These are phyloP conservation scores for Neofusicoccum parvum DNA, from an alignment of 2,329 filamentous ascomycete species.

Conservation along the genomic window DNA sequence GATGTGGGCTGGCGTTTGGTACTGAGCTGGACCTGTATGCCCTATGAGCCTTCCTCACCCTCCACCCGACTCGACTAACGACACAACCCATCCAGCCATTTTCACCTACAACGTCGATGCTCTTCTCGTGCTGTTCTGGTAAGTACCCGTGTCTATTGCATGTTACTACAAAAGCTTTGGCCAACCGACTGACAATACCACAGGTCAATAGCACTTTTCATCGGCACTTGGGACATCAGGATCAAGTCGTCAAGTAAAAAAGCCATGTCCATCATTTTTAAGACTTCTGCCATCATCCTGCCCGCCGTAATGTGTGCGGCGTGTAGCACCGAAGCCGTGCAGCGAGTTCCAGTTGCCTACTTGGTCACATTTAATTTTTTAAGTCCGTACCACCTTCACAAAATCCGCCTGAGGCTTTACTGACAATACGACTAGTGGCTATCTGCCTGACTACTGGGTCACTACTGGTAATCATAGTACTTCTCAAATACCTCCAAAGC, in stretches of 20 bases:
- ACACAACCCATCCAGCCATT: background rate
- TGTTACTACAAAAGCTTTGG: background rate
- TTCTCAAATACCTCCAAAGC: slow-evolving; percentile 14
- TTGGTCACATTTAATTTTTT: slow-evolving; percentile 11
- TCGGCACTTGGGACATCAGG: slow-evolving; percentile 16
- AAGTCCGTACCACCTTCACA: background rate
- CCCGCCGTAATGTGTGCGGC: slow-evolving; percentile 4
- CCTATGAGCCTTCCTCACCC: background rate
- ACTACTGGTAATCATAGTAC: slow-evolving; percentile 10
- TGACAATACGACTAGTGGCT: background rate
- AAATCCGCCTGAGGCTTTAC: too few relatives aligned
- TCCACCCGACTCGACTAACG: background rate
- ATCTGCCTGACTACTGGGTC: slow-evolving; percentile 12
- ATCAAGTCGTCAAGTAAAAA: slow-evolving; percentile 6
- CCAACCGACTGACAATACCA: background rate
- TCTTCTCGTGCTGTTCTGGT: slow-evolving; percentile 21
- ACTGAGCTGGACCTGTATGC: slow-evolving; percentile 14
- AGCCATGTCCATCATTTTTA: slow-evolving; percentile 11
- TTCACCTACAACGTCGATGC: slow-evolving; percentile 19
- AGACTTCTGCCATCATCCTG: slow-evolving; percentile 4
- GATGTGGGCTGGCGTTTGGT: slow-evolving; percentile 17
- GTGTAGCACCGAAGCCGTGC: background rate
- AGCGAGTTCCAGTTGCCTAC: slow-evolving; percentile 8
- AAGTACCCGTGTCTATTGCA: background rate
- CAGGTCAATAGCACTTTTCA: slow-evolving; percentile 19